Percentiles rank a stretch among this genome's conserved stretches.
Evolutionary conservation across 306 rosid genomes (phyloP).

Genomic region (Styphnolobium japonicum): DNA sequence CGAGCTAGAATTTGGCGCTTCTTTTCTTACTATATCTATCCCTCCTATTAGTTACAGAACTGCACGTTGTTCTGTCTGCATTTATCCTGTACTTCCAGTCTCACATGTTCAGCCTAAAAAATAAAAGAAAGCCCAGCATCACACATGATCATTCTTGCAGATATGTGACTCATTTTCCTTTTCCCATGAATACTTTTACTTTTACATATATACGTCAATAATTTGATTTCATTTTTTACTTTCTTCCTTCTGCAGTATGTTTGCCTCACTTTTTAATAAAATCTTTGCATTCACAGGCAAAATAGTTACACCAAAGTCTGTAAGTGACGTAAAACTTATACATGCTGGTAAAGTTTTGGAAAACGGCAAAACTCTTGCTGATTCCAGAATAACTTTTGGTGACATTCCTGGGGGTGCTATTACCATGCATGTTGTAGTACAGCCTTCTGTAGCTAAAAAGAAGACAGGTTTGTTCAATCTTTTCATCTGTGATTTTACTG

Average conservation of each 20-base stretch:
- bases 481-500: background rate
- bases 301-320: constrained; percentile 53
- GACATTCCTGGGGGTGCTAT: constrained; percentile 50
- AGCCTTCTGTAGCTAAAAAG: constrained; percentile 49
- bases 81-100: background rate
- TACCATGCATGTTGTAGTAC: constrained; percentile 74
- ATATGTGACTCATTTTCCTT: constrained; percentile 12
- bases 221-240: background rate
- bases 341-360: constrained; percentile 72
- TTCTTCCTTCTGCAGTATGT: background rate
- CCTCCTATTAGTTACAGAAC: background rate
- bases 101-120: constrained; percentile 1
- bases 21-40: background rate
- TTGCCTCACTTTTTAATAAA: constrained; percentile 15
- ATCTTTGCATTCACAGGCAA: constrained; percentile 48
- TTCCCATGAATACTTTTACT: background rate
- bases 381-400: constrained; percentile 51
- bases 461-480: constrained; percentile 53
- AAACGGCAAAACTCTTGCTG: constrained; percentile 62
- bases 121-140: background rate
- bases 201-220: background rate
- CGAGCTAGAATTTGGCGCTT: background rate
- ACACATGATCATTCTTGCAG: constrained; percentile 3
- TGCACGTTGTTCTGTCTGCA: background rate
- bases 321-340: constrained; percentile 59